Conservation (phyloP, 805 yeast genomes). For the Cyberlindnera maclurae region DNA sequence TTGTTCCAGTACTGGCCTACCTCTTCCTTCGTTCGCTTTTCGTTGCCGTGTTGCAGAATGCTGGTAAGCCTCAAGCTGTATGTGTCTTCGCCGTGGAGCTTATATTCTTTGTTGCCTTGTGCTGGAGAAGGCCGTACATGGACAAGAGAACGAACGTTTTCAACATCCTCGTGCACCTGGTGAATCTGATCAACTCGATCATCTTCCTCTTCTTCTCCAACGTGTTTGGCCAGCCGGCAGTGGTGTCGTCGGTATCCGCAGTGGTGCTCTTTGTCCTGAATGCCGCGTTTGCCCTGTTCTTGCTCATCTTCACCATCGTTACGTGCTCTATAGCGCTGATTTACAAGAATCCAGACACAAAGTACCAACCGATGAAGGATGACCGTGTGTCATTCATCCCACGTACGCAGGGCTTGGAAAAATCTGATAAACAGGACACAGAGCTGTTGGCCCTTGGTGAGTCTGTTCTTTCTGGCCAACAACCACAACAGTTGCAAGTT, state of each 20-base stretch:
- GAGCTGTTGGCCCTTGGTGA: constrained; percentile 24
- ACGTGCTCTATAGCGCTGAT: constrained; percentile 80
- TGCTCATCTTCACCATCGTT: constrained; percentile 78
- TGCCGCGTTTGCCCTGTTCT: constrained; percentile 78
- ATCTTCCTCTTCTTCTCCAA: constrained; percentile 87
- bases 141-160: constrained; percentile 92
- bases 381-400: constrained; percentile 95
- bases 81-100: constrained; percentile 72
- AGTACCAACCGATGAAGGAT: constrained; percentile 94
- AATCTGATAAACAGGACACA: constrained; percentile 22
- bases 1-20: constrained; percentile 57
- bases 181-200: constrained; percentile 74
- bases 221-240: constrained; percentile 73
- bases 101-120: constrained; percentile 53
- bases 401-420: constrained; percentile 29
- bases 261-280: constrained; percentile 83
- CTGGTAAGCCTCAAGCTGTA: constrained; percentile 79
- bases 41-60: constrained; percentile 76
- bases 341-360: constrained; percentile 87
- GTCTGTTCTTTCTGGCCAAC: constrained; percentile 24
- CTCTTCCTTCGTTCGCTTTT: constrained; percentile 69
- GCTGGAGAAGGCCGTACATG: constrained; percentile 82
- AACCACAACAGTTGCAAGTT: constrained; percentile 18
- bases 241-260: constrained; percentile 89
- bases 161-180: constrained; percentile 77